These are phyloP conservation scores for Lentinula raphanica DNA, from an alignment of 768 basidiomycete species.

Conservation along the genomic window DNA sequence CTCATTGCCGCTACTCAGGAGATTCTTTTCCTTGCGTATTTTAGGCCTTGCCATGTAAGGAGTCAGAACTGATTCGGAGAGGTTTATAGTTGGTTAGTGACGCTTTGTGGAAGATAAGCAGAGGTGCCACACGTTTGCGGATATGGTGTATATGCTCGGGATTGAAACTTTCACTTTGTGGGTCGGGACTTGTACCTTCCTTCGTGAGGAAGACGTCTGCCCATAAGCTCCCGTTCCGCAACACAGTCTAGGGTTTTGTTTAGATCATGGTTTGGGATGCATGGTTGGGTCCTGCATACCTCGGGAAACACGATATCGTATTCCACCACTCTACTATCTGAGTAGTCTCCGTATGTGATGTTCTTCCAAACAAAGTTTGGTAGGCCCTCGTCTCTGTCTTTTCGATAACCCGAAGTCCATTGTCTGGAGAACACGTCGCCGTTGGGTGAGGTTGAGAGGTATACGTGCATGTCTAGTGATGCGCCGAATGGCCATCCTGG, in stretches of 20 bases:
- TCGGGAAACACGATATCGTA: conserved; percentile 62
- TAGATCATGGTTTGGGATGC: background rate
- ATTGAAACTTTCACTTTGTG: conserved; percentile 47
- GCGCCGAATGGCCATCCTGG: conserved; percentile 61
- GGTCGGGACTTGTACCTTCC: conserved; percentile 62
- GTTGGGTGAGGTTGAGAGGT: conserved; percentile 61
- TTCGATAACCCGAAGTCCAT: conserved; percentile 45
- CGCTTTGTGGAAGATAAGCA: background rate
- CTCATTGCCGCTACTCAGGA: conserved; percentile 47
- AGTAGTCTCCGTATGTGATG: conserved; percentile 74
- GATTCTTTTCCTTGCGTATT: conserved; percentile 76
- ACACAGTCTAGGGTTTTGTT: conserved; percentile 48
- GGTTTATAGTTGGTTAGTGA: background rate
- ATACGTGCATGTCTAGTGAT: conserved; percentile 64
- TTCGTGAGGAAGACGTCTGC: conserved; percentile 74
- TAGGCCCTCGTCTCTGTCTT: conserved; percentile 44
- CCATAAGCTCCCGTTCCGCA: conserved; percentile 78
- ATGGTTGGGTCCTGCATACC: conserved; percentile 29
- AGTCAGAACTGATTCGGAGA: conserved; percentile 59
- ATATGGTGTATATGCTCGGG: conserved; percentile 59
- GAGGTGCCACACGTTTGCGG: conserved; percentile 59
- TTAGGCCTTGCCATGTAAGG: conserved; percentile 75
- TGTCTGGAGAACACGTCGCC: conserved; percentile 55
- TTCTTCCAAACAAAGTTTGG: conserved; percentile 75
- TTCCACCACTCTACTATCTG: conserved; percentile 37